Base-by-base conservation (phyloP, 176 grass and related monocot genomes). In the Paspalum notatum region DNA sequence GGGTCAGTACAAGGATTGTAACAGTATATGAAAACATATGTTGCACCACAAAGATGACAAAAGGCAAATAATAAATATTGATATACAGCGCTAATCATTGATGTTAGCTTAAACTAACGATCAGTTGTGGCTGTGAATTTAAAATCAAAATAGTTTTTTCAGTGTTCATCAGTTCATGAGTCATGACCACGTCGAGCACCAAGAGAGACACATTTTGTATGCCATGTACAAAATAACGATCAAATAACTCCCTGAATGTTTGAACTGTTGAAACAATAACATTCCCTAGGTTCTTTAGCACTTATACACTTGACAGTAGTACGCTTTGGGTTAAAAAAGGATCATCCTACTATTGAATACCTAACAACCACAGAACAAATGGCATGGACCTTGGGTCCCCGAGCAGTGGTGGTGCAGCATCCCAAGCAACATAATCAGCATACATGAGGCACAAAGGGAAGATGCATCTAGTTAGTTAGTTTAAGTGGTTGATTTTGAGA, bases 201-300 rank as follows among this genome's bases (percentile, higher is more conserved):
- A 79, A 80, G 75, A 74, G 37, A 42, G 12, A 54, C 18, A 74
- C 45, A 74, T 21, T 57, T 45, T 59, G 49, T 69, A 59, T 74
- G 32, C 9, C 25, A 76, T 46, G 47, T 56, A 55, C 17, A 61
- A 20, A 62, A 63, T 37, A 25, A 4, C 24, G 26, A 60, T 58
- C 6, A 11, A 78, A 42, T 39, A 39, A 66, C 42, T 24, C 52
- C 50, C 26, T 59, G 41, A 13, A 65, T 66, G 48, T 48, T 66
- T 65, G 22, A 32, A 32, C 32, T 32, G 32, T 70, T 26, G 10
- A 52, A 62, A 78, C 6, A 17, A 51, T n/a, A 71, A 46, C 71
- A n/a, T 62, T 62, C 56, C 48, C 66, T 63, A 21, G 32, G 44
- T 79, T 20, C 5, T 45, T 9, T 38, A 3, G 44, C 41, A 68